These are phyloP conservation scores for Persicaria maculosa DNA, from an alignment of 148 eudicot genomes.

Conservation along the genomic window DNA sequence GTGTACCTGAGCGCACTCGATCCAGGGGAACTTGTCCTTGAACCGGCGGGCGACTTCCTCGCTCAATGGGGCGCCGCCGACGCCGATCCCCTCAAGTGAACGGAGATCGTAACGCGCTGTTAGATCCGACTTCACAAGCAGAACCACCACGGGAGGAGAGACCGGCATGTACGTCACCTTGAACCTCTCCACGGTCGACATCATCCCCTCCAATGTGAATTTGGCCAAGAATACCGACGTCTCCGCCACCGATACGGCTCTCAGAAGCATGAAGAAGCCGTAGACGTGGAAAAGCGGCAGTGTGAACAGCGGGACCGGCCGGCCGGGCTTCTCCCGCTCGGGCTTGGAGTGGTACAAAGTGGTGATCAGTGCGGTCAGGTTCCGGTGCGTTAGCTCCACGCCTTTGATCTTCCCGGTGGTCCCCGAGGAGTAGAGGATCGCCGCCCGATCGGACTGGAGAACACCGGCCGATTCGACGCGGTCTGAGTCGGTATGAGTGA, in stretches of 20 bases:
- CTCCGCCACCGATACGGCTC: constrained; percentile 50
- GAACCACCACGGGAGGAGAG: constrained; percentile 83
- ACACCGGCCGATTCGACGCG: background rate
- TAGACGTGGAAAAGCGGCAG: constrained; percentile 85
- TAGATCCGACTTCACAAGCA: constrained; percentile 61
- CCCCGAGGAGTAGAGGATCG: too few species aligned
- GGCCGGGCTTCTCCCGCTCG: background rate
- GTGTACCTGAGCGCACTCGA: background rate
- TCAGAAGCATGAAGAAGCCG: constrained; percentile 72
- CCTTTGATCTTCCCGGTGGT: constrained; percentile 88
- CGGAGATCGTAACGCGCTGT: constrained; percentile 56
- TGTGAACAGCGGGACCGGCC: constrained; percentile 38
- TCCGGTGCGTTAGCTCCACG: constrained; percentile 69
- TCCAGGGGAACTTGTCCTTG: constrained; percentile 42
- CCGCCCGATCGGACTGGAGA: constrained; percentile 49
- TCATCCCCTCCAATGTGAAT: constrained; percentile 67
- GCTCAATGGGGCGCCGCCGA: constrained; percentile 95
- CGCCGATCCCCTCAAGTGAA: constrained; percentile 47
- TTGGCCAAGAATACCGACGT: constrained; percentile 59
- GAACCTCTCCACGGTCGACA: constrained; percentile 69
- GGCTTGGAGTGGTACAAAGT: constrained; percentile 16
- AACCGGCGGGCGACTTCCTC: constrained; percentile 55
- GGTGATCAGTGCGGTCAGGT: constrained; percentile 40
- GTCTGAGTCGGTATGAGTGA: constrained; percentile 1
- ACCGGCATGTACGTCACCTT: constrained; percentile 72